Evolutionary conservation across 176 grass and related monocot species (phyloP).

Genomic region (Neostapfia colusana): DNA sequence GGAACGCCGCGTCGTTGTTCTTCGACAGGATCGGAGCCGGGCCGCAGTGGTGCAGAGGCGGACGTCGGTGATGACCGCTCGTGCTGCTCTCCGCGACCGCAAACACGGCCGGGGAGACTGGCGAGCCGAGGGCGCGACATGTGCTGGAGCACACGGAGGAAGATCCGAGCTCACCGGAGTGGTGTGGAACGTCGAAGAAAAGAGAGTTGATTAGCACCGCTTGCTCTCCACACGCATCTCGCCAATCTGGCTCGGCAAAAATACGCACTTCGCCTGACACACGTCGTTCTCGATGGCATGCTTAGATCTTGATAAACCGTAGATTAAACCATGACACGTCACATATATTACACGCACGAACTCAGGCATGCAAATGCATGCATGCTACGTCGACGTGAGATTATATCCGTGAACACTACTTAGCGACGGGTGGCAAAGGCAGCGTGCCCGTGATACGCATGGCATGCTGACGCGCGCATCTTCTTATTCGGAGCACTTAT

Average conservation of each 20-base stretch:
- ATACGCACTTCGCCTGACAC: no score
- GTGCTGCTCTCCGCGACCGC: background rate
- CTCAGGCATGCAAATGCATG: background rate
- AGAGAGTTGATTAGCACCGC: no score
- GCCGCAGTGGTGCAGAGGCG: constrained; percentile 10
- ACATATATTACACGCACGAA: background rate
- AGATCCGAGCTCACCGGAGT: background rate
- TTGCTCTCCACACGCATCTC: no score
- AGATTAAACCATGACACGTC: no score
- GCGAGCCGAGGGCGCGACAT: background rate
- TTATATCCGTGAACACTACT: background rate
- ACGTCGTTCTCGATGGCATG: no score
- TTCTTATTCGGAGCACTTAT: background rate
- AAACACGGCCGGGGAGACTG: background rate
- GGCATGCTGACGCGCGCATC: background rate
- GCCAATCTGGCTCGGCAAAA: no score
- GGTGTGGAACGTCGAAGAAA: no score
- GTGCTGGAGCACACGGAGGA: no score
- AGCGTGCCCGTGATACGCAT: background rate
- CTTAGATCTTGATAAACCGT: no score
- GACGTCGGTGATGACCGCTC: background rate
- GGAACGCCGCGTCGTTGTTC: background rate
- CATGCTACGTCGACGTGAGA: background rate
- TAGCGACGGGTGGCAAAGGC: background rate
- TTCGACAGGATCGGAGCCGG: background rate